Percentiles rank a stretch among this genome's conserved stretches.
phyloP scores from a whole-genome alignment of 441 rosid genomes.

The Aleurites moluccanus region DNA sequence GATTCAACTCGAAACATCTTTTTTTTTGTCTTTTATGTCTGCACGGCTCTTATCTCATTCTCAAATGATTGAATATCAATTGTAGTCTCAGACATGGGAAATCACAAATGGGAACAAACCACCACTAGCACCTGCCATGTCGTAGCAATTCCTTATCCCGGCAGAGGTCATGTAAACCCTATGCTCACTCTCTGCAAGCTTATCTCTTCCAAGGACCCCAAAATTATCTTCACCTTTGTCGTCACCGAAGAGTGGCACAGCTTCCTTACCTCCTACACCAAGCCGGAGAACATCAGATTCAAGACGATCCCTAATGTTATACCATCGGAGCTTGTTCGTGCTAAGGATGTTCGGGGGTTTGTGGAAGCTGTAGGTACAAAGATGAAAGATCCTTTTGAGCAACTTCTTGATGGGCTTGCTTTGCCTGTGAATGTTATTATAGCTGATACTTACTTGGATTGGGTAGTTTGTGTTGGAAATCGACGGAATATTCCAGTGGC shows the following conservation, averaged over 20 bases:
- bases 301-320: conserved; percentile 54
- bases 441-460: conserved; percentile 45
- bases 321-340: conserved; percentile 62
- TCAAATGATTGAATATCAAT: not conserved
- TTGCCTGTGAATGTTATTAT: conserved; percentile 35
- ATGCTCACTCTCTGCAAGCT: conserved; percentile 63
- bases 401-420: conserved; percentile 43
- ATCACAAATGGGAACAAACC: not conserved
- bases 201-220: conserved; percentile 31
- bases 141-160: conserved; percentile 70
- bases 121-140: conserved; percentile 31
- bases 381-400: conserved; percentile 57
- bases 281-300: conserved; percentile 35
- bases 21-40: no score
- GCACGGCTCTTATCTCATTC: no score
- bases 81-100: not conserved
- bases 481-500: conserved; percentile 55
- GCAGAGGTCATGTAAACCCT: conserved; percentile 77
- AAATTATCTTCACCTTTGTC: conserved; percentile 49
- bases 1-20: no score
- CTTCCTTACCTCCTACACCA: conserved; percentile 38
- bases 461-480: conserved; percentile 32
- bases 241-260: conserved; percentile 76
- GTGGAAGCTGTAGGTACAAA: conserved; percentile 43
- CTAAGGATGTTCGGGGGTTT: conserved; percentile 41